These are phyloP conservation scores for Yamadazyma paraphyllophila DNA, from an alignment of 805 yeast species.

Conservation along the genomic window DNA sequence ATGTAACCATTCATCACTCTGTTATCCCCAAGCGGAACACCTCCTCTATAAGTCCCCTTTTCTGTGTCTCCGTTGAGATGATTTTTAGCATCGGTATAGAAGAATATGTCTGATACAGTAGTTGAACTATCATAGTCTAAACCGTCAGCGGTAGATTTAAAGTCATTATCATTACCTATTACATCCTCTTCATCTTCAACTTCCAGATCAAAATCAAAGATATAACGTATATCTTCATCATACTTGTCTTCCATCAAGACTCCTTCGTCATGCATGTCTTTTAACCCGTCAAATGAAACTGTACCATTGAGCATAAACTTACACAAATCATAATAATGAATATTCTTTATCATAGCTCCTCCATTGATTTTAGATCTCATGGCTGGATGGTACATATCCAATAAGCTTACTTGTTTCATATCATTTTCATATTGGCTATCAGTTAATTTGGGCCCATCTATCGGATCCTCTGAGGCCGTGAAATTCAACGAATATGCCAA, in stretches of 20 bases:
- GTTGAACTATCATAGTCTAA: conserved; percentile 1
- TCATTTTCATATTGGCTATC: conserved; percentile 7
- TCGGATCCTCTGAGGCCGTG: neutral
- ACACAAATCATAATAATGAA: conserved; percentile 9
- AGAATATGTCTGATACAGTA: neutral
- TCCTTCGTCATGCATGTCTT: conserved; percentile 3
- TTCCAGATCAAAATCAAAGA: conserved; percentile 11
- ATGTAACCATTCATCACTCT: neutral
- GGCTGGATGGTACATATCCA: conserved; percentile 26
- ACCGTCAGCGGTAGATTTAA: neutral
- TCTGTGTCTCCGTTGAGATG: neutral
- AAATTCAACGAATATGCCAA: conserved; percentile 51
- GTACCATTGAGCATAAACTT: conserved; percentile 8
- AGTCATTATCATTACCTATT: neutral
- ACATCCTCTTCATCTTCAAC: conserved; percentile 4
- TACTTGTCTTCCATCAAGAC: conserved; percentile 8
- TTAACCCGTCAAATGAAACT: conserved; percentile 1
- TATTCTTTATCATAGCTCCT: conserved; percentile 18
- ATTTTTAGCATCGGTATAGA: neutral
- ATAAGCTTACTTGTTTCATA: conserved; percentile 2
- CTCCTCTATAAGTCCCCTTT: neutral
- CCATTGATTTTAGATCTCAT: conserved; percentile 39
- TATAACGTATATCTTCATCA: conserved; percentile 15
- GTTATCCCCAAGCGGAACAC: conserved; percentile 1
- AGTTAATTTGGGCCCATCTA: neutral